phyloP scores from a whole-genome alignment of 495 filamentous ascomycete species.

The Cercophora sp. region DNA sequence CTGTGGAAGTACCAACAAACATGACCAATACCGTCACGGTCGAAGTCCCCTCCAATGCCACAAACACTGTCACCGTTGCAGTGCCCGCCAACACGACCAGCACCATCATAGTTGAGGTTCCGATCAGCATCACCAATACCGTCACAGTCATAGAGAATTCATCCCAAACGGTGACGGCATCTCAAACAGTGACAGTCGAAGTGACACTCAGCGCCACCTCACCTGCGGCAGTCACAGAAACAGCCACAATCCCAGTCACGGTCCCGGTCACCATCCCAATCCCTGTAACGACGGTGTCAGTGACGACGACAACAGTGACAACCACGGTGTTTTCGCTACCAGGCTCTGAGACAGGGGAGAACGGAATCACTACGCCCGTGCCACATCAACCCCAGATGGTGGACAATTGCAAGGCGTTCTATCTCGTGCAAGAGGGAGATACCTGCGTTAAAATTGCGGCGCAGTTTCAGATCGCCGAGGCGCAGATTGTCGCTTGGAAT shows the following conservation, averaged over 20 bases:
- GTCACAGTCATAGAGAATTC: not conserved
- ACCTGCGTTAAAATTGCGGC: slow-evolving; percentile 15
- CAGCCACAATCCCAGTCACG: not conserved
- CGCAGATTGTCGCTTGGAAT: slow-evolving; percentile 18
- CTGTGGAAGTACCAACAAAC: not conserved
- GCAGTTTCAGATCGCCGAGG: slow-evolving; percentile 3
- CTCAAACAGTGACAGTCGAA: not conserved
- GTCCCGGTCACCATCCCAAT: not conserved
- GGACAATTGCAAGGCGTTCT: slow-evolving; percentile 42
- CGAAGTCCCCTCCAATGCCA: too few relatives aligned
- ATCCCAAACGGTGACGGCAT: not conserved
- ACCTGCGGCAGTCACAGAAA: not conserved
- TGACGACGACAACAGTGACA: slow-evolving; percentile 4
- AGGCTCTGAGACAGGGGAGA: not conserved
- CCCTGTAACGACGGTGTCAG: not conserved
- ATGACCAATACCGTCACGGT: not conserved
- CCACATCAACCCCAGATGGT: slow-evolving; percentile 40
- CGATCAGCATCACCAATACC: not conserved
- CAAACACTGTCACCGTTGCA: too few relatives aligned
- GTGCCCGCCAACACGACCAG: not conserved
- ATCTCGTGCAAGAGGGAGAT: slow-evolving; percentile 26
- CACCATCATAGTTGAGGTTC: not conserved
- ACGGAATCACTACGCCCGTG: slow-evolving; percentile 27
- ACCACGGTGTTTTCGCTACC: slow-evolving; percentile 8
- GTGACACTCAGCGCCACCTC: not conserved